Evolutionary conservation across 2,329 filamentous ascomycete genomes (phyloP).

Genomic region (Colletotrichum karsti): DNA sequence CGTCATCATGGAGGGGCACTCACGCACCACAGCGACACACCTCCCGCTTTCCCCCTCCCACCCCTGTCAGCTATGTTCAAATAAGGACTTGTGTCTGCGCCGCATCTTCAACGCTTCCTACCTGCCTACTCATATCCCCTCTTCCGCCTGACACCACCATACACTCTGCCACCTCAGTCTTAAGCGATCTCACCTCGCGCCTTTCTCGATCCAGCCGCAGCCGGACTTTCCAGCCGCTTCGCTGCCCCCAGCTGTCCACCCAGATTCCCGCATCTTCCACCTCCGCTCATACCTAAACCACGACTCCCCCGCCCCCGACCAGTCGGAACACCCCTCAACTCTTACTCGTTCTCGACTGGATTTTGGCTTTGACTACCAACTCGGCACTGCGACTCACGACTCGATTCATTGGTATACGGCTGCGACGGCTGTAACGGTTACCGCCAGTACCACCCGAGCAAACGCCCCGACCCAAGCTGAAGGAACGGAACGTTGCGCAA

Average conservation of each 20-base stretch:
- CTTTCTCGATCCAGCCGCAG: background rate
- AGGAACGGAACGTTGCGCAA: slow-evolving; percentile 1
- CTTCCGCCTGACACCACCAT: slow-evolving; percentile 18
- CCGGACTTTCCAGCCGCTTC: background rate
- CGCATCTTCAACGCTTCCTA: slow-evolving; percentile 28
- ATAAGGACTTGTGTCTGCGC: slow-evolving; percentile 26
- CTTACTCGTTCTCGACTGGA: slow-evolving; percentile 4
- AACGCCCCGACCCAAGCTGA: background rate
- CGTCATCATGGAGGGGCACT: slow-evolving; percentile 28
- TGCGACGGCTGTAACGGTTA: background rate
- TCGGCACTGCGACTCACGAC: background rate
- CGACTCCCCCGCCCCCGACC: background rate
- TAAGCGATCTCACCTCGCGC: background rate
- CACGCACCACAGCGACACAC: background rate
- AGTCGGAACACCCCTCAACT: slow-evolving; percentile 4
- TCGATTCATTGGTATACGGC: background rate
- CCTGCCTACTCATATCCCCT: slow-evolving; percentile 15
- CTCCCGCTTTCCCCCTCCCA: background rate
- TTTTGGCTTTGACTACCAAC: background rate
- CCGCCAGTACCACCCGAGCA: background rate
- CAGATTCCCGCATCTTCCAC: background rate
- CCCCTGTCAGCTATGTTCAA: slow-evolving; percentile 24
- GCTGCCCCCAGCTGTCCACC: background rate
- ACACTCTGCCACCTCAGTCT: background rate
- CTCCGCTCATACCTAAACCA: background rate